Evolutionary conservation across 2,329 filamentous ascomycete genomes (phyloP).

Genomic region (Zymoseptoria passerinii): DNA sequence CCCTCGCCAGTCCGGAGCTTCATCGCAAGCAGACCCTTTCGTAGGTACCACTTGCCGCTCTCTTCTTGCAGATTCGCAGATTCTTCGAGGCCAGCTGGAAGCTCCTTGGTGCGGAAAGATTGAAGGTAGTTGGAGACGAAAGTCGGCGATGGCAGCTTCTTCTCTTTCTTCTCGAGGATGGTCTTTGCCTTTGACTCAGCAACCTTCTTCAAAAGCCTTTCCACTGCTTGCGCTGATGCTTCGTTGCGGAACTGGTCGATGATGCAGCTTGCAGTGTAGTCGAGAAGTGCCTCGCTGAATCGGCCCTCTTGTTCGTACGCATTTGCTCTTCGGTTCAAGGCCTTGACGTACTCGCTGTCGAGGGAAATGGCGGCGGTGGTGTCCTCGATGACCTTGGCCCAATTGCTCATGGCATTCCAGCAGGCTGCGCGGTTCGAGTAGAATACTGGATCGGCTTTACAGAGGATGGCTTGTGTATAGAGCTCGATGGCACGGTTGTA

Average conservation of each 20-base stretch:
- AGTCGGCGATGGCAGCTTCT: constrained; percentile 87
- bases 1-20: constrained; percentile 80
- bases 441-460: constrained; percentile 95
- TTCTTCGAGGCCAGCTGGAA: constrained; percentile 76
- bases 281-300: constrained; percentile 88
- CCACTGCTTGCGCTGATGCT: constrained; percentile 76
- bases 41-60: constrained; percentile 76
- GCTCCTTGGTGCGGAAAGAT: constrained; percentile 80
- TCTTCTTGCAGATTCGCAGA: constrained; percentile 67
- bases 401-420: constrained; percentile 86
- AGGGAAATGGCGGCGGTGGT: constrained; percentile 90
- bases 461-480: constrained; percentile 91
- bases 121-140: constrained; percentile 99
- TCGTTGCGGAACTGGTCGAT: constrained; percentile 97
- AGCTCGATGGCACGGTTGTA: constrained; percentile 90
- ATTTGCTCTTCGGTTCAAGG: constrained; percentile 89
- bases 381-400: constrained; percentile 94
- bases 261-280: constrained; percentile 98
- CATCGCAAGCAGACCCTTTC: constrained; percentile 72
- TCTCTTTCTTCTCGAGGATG: constrained; percentile 70
- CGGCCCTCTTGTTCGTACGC: constrained; percentile 89
- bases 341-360: constrained; percentile 94
- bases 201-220: constrained; percentile 91
- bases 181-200: constrained; percentile 88
- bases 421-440: constrained; percentile 98